phyloP scores from a whole-genome alignment of 352 stramenopile genomes.

The Phytophthora brassicae region DNA sequence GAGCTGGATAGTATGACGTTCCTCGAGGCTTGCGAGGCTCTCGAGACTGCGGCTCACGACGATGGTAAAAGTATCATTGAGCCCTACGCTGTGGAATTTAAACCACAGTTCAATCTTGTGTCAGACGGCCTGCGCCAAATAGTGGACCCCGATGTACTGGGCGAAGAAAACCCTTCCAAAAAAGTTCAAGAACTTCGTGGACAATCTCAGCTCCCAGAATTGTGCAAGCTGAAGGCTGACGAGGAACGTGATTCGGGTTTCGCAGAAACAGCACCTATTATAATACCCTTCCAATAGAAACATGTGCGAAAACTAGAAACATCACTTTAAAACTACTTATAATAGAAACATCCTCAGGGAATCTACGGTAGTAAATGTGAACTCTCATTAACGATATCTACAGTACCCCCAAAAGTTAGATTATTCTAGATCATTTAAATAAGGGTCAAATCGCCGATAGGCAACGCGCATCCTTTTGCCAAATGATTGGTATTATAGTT shows the following conservation, averaged over 20 bases:
- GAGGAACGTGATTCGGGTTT: neutral
- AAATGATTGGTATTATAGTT: no score
- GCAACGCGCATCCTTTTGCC: no score
- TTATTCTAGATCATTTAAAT: no score
- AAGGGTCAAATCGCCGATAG: no score
- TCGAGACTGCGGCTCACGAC: conserved; percentile 22
- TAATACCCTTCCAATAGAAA: no score
- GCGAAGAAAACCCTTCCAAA: conserved; percentile 19
- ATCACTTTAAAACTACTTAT: no score
- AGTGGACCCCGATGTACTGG: conserved; percentile 32
- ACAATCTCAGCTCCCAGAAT: conserved; percentile 9
- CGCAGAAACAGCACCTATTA: neutral
- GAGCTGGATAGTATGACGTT: conserved; percentile 19
- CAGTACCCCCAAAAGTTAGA: no score
- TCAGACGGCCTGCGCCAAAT: conserved; percentile 28
- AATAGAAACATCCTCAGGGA: no score
- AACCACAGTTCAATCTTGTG: conserved; percentile 31
- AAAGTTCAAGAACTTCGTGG: conserved; percentile 26
- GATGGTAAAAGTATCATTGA: conserved; percentile 26
- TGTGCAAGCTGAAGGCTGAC: no score
- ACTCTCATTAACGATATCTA: no score
- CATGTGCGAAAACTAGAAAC: no score
- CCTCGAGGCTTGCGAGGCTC: conserved; percentile 25
- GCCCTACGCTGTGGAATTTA: conserved; percentile 26
- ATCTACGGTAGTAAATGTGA: no score